Evolutionary conservation across 2,329 filamentous ascomycete species (phyloP).

Genomic region (Malbranchea zuffiana): DNA sequence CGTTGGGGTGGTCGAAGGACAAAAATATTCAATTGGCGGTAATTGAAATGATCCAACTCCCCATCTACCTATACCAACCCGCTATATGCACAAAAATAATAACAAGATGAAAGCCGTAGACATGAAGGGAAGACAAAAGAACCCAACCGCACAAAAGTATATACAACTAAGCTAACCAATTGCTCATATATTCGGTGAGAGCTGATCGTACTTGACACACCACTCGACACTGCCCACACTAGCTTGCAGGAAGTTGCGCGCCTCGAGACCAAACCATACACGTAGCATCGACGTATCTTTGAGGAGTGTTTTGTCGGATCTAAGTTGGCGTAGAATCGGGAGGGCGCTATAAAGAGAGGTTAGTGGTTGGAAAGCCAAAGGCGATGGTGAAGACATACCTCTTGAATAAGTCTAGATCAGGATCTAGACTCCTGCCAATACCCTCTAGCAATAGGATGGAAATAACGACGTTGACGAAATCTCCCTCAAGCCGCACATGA

Average conservation of each 20-base stretch:
- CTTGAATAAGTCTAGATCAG: constrained; percentile 74
- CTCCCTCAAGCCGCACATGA: constrained; percentile 88
- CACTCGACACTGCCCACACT: constrained; percentile 81
- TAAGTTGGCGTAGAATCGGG: constrained; percentile 79
- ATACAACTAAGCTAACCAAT: too few relatives aligned
- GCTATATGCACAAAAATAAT: too few relatives aligned
- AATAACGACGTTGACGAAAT: constrained; percentile 97
- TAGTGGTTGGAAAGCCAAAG: constrained; percentile 7
- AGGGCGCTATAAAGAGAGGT: constrained; percentile 53
- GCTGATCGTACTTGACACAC: constrained; percentile 80
- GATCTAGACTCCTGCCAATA: constrained; percentile 78
- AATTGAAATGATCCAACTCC: too few relatives aligned
- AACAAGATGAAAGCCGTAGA: too few relatives aligned
- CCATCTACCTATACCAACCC: too few relatives aligned
- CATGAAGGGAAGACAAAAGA: too few relatives aligned
- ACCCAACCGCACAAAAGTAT: too few relatives aligned
- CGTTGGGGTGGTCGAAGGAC: too few relatives aligned
- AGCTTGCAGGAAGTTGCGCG: constrained; percentile 76
- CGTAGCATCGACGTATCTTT: constrained; percentile 74
- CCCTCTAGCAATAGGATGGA: constrained; percentile 89
- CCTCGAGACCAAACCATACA: constrained; percentile 84
- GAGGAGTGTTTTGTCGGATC: constrained; percentile 46
- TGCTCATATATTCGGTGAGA: constrained; percentile 72
- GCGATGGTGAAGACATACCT: constrained; percentile 40
- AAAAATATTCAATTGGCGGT: too few relatives aligned